Percentiles rank a stretch among this genome's conserved stretches.
Evolutionary conservation across 768 basidiomycete species (phyloP).

Genomic region (Chlorophyllum brunneum): DNA sequence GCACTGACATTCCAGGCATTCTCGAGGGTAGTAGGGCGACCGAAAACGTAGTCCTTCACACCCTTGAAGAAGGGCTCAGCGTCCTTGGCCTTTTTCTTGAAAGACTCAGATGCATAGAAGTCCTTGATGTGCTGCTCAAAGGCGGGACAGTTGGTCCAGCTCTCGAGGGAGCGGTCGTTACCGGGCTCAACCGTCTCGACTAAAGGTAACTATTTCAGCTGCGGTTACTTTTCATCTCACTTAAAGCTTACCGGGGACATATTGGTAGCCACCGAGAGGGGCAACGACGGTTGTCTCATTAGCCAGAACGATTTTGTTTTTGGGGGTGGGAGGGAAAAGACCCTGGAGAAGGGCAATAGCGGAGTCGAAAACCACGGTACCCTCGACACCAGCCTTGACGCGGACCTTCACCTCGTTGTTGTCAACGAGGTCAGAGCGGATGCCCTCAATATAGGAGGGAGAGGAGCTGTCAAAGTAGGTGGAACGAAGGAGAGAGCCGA

Average conservation of each 20-base stretch:
- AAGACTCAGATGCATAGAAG: conserved; percentile 59
- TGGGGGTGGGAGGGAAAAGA: conserved; percentile 74
- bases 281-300: conserved; percentile 70
- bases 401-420: conserved; percentile 70
- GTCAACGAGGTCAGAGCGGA: conserved; percentile 66
- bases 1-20: conserved; percentile 74
- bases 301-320: conserved; percentile 72
- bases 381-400: conserved; percentile 83
- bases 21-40: conserved; percentile 60
- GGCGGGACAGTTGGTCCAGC: conserved; percentile 61
- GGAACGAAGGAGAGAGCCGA: conserved; percentile 59
- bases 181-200: conserved; percentile 86
- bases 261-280: conserved; percentile 83
- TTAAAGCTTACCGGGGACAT: conserved; percentile 59
- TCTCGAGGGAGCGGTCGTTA: conserved; percentile 80
- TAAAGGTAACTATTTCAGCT: conserved; percentile 16
- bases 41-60: conserved; percentile 69
- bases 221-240: conserved; percentile 3
- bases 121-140: conserved; percentile 62
- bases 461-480: conserved; percentile 67
- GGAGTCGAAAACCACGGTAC: conserved; percentile 83
- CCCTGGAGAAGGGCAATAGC: conserved; percentile 84
- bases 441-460: conserved; percentile 62
- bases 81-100: conserved; percentile 55
- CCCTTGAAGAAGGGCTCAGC: conserved; percentile 64